These are phyloP conservation scores for Hygrophorus pudorinus DNA, from an alignment of 768 basidiomycete species.

Conservation along the genomic window DNA sequence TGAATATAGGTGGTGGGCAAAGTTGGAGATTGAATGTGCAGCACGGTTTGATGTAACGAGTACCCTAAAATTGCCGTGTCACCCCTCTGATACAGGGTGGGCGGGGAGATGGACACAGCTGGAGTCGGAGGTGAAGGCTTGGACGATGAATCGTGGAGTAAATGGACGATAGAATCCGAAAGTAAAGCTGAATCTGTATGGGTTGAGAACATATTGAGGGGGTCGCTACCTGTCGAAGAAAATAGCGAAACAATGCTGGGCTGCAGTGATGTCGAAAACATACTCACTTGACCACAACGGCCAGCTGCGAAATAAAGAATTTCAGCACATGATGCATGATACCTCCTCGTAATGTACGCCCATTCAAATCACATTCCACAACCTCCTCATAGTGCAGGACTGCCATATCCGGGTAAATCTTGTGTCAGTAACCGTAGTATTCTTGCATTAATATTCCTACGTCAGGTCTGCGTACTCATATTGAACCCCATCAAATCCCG, in stretches of 20 bases:
- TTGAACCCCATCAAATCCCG: constrained; percentile 88
- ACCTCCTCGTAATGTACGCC: constrained; percentile 29
- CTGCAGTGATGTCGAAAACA: constrained; percentile 54
- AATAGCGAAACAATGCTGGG: constrained; percentile 61
- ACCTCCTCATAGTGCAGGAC: constrained; percentile 60
- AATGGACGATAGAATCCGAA: constrained; percentile 53
- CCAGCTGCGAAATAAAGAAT: too few species aligned
- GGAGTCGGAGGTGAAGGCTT: constrained; percentile 40
- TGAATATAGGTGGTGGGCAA: constrained; percentile 58
- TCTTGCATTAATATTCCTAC: constrained; percentile 6
- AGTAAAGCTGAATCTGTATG: constrained; percentile 40
- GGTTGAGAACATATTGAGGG: constrained; percentile 44
- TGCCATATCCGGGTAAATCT: constrained; percentile 34
- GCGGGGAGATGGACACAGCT: constrained; percentile 35
- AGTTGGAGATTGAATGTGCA: constrained; percentile 75
- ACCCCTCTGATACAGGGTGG: constrained; percentile 14
- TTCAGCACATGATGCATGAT: too few species aligned
- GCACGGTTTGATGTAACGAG: constrained; percentile 51
- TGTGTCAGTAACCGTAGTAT: not conserved
- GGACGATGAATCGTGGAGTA: constrained; percentile 51
- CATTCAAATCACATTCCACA: constrained; percentile 50
- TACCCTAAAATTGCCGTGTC: constrained; percentile 22
- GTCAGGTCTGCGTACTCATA: constrained; percentile 61
- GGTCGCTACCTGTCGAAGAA: constrained; percentile 60
- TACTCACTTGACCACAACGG: too few species aligned